Conservation (phyloP, 352 stramenopile genomes). For the Pythium biforme region DNA sequence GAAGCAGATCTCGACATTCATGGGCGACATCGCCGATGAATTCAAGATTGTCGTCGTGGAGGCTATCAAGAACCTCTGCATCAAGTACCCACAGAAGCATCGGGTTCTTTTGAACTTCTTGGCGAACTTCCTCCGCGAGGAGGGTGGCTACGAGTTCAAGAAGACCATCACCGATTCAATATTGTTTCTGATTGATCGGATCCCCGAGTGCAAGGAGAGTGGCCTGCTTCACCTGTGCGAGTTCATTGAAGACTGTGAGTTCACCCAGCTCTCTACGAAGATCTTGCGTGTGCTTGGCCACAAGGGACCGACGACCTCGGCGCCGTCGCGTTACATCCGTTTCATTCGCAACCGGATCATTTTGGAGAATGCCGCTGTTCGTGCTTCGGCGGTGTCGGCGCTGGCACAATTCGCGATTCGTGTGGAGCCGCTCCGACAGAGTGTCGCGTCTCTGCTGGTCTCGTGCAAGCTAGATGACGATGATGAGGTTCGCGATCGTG, state of each 20-base stretch:
- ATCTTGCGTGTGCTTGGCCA: conserved; percentile 96
- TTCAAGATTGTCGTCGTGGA: conserved; percentile 99
- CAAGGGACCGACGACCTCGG: conserved; percentile 92
- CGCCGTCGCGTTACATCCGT: conserved; percentile 97
- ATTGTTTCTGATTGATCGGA: conserved; percentile 94
- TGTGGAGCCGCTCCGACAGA: conserved; percentile 91
- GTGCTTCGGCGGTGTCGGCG: conserved; percentile 95
- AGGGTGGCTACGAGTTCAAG: conserved; percentile 99
- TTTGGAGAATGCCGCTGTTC: conserved; percentile 96
- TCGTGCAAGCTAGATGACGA: conserved; percentile 96
- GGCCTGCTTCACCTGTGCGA: conserved; percentile 98
- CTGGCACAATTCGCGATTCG: conserved; percentile 96
- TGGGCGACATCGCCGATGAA: conserved; percentile 99
- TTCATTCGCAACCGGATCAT: conserved; percentile 99
- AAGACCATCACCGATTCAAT: conserved; percentile 98
- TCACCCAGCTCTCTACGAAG: conserved; percentile 88
- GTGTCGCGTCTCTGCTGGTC: conserved; percentile 94
- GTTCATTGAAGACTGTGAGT: conserved; percentile 99
- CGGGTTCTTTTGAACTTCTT: conserved; percentile 97
- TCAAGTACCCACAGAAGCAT: conserved; percentile 99
- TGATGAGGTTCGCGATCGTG: conserved; percentile 95
- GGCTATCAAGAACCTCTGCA: conserved; percentile 95
- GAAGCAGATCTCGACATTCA: conserved; percentile 98
- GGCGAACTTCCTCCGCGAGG: conserved; percentile 96
- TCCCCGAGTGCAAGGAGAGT: conserved; percentile 97